phyloP scores from a whole-genome alignment of 2,329 filamentous ascomycete genomes.

The Calonectria hawksworthii region DNA sequence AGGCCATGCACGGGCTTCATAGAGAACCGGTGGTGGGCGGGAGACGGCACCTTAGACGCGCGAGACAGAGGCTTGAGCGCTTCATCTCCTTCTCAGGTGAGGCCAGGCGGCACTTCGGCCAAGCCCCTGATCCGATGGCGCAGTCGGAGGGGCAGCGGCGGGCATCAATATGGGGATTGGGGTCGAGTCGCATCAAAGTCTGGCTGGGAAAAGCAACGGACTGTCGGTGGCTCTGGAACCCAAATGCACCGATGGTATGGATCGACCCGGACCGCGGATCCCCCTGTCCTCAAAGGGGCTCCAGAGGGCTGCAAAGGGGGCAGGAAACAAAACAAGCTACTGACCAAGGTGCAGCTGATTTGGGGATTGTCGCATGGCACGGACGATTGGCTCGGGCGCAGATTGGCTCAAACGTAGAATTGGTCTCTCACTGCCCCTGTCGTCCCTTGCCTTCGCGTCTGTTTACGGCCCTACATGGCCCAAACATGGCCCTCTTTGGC shows the following conservation, averaged over 20 bases:
- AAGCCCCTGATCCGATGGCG: background rate
- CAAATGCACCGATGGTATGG: constrained; percentile 4
- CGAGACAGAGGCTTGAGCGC: constrained; percentile 7
- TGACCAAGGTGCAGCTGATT: background rate
- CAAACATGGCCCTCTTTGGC: background rate
- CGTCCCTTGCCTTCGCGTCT: background rate
- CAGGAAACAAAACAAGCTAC: background rate
- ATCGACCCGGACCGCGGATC: constrained; percentile 5
- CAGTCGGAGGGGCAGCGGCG: background rate
- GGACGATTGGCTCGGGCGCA: background rate
- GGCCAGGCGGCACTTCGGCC: constrained; percentile 4
- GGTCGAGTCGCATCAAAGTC: background rate
- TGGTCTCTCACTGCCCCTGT: background rate
- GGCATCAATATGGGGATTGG: background rate
- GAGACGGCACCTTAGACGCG: constrained; percentile 3
- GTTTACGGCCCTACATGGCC: background rate
- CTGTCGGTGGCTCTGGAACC: constrained; percentile 1
- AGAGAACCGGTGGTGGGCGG: background rate
- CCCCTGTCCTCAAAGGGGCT: background rate
- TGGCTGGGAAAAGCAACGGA: constrained; percentile 1
- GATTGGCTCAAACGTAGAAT: background rate
- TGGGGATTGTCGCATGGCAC: constrained; percentile 1
- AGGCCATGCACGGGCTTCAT: background rate
- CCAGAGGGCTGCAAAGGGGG: background rate
- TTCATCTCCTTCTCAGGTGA: constrained; percentile 7